phyloP scores from a whole-genome alignment of 108 stramenopile genomes.

The Skeletonema potamos region DNA sequence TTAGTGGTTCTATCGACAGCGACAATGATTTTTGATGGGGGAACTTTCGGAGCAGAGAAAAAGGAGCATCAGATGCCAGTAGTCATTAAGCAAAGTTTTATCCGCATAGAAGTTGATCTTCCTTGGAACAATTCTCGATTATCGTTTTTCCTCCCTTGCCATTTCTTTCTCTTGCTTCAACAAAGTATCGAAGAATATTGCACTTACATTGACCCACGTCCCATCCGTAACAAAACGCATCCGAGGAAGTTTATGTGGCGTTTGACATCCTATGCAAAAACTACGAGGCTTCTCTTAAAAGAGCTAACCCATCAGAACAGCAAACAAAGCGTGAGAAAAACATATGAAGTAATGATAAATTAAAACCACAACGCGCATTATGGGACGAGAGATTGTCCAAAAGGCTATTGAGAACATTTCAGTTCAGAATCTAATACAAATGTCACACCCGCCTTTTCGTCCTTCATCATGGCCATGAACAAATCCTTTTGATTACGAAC shows the following conservation, averaged over 20 bases:
- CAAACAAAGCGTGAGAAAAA: background rate
- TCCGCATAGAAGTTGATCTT: background rate
- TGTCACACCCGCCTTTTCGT: constrained; percentile 23
- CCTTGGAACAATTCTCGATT: background rate
- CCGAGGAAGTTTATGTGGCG: too few relatives aligned
- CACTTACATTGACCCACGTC: background rate
- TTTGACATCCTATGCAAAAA: too few relatives aligned
- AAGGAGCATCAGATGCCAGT: background rate
- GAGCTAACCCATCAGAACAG: background rate
- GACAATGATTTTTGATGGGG: background rate
- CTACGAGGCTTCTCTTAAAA: too few relatives aligned
- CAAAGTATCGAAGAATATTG: background rate
- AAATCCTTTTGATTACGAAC: constrained; percentile 5
- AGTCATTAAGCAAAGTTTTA: constrained; percentile 1
- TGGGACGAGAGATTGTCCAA: background rate
- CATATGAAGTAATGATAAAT: background rate
- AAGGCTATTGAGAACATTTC: constrained; percentile 22
- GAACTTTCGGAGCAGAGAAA: background rate
- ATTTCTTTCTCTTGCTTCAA: background rate
- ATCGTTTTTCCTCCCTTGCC: background rate
- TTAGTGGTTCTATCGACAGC: background rate
- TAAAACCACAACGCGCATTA: background rate
- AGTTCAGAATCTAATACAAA: constrained; percentile 11
- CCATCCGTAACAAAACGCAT: background rate
- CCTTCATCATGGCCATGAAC: background rate